phyloP scores from a whole-genome alignment of 371 early-diverging fungal species.

The Mucor sp. region DNA sequence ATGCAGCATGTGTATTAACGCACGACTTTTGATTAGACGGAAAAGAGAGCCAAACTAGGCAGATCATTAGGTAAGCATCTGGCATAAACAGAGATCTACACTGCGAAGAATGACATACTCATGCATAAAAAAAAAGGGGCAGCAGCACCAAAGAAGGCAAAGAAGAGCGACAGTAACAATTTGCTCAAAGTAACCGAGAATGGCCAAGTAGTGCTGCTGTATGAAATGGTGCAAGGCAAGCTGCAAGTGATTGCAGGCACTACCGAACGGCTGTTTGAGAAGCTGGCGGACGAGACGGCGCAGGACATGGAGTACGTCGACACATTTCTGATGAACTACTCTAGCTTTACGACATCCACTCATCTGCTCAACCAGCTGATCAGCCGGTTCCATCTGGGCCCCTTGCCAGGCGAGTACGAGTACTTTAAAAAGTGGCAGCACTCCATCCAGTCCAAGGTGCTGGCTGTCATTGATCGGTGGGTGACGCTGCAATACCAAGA shows the following conservation, averaged over 20 bases:
- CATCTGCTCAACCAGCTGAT: conserved; percentile 57
- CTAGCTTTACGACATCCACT: conserved; percentile 56
- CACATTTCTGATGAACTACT: conserved; percentile 55
- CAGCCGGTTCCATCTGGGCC: conserved; percentile 50
- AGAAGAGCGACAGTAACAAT: conserved; percentile 6
- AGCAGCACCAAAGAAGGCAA: conserved; percentile 3
- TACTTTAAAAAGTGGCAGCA: conserved; percentile 58
- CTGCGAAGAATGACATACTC: neutral
- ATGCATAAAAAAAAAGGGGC: neutral
- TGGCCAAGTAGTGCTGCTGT: conserved; percentile 46
- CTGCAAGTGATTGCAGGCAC: conserved; percentile 63
- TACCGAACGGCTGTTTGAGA: conserved; percentile 52
- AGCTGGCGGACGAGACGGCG: conserved; percentile 60
- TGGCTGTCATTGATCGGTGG: conserved; percentile 67
- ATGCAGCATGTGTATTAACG: neutral
- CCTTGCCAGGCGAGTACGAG: conserved; percentile 46
- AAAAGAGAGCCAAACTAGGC: conserved; percentile 8
- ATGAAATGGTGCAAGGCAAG: conserved; percentile 51
- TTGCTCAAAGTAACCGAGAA: conserved; percentile 44
- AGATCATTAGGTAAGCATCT: conserved; percentile 14
- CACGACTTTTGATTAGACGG: neutral
- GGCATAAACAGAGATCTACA: neutral
- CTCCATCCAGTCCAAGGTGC: conserved; percentile 61
- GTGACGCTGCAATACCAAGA: conserved; percentile 59
- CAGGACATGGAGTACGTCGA: conserved; percentile 71